Conservation (phyloP, 441 rosid species). For the Hura crepitans region DNA sequence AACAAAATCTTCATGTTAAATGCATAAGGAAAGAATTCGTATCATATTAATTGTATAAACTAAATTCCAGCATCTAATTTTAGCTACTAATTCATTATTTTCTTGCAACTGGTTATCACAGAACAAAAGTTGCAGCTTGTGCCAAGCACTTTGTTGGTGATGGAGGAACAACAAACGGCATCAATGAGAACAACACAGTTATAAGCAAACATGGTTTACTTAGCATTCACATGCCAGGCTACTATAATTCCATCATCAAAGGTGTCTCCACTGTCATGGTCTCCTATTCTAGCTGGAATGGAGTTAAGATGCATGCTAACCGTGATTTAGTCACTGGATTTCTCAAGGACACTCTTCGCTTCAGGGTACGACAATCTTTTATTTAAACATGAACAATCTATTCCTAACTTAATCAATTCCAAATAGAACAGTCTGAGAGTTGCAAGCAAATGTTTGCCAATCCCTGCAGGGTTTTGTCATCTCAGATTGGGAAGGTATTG, state of each 20-base stretch:
- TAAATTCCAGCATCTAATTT: not conserved
- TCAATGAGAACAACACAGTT: constrained; percentile 57
- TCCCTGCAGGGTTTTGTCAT: constrained; percentile 50
- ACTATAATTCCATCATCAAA: constrained; percentile 44
- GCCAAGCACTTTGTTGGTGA: constrained; percentile 75
- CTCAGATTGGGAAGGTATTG: constrained; percentile 51
- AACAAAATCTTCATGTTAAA: too few relatives aligned
- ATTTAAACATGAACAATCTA: too few relatives aligned
- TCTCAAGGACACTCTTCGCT: constrained; percentile 49
- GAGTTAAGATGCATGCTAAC: constrained; percentile 60
- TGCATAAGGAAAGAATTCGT: too few relatives aligned
- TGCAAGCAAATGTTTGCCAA: not conserved
- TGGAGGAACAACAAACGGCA: constrained; percentile 62
- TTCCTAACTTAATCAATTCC: not conserved
- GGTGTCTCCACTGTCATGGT: constrained; percentile 67
- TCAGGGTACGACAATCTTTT: constrained; percentile 36
- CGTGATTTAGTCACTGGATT: constrained; percentile 42
- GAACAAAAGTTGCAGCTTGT: constrained; percentile 62
- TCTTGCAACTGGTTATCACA: constrained; percentile 15
- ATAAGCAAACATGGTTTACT: constrained; percentile 45
- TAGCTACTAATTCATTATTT: not conserved
- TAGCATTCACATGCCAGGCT: constrained; percentile 57
- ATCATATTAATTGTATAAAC: not conserved
- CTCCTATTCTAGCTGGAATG: constrained; percentile 70
- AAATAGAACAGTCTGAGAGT: not conserved